phyloP scores from a whole-genome alignment of 164 flowering plant species.

The Macadamia integrifolia region DNA sequence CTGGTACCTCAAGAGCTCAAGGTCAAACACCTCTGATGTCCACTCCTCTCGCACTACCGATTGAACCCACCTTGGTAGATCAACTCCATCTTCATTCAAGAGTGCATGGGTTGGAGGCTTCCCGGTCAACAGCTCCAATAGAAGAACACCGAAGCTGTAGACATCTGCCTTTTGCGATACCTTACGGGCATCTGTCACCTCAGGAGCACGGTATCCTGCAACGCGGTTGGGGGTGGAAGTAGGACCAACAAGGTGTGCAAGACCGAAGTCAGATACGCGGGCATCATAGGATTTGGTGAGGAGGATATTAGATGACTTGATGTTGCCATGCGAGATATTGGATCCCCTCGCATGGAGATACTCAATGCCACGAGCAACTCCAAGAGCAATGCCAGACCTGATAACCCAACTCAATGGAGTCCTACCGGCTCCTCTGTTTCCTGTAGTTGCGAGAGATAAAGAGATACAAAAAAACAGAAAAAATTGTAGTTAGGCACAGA shows the following conservation, averaged over 20 bases:
- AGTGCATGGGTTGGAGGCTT: constrained; percentile 74
- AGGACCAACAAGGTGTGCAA: constrained; percentile 57
- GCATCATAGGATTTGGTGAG: constrained; percentile 61
- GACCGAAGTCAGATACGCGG: constrained; percentile 79
- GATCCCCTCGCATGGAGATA: constrained; percentile 66
- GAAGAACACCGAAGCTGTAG: constrained; percentile 82
- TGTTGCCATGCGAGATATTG: constrained; percentile 69
- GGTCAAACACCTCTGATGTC: constrained; percentile 79
- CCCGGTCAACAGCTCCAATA: constrained; percentile 81
- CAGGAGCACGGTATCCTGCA: constrained; percentile 89
- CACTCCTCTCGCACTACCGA: constrained; percentile 82
- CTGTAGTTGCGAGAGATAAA: constrained; percentile 26
- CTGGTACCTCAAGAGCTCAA: constrained; percentile 76
- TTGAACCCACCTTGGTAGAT: constrained; percentile 91
- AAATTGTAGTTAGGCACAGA: neutral
- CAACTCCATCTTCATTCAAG: constrained; percentile 80
- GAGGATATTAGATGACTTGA: constrained; percentile 85
- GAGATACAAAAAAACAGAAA: neutral
- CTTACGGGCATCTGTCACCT: constrained; percentile 66
- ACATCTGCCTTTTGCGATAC: constrained; percentile 88
- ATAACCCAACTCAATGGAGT: constrained; percentile 87
- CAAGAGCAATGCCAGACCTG: constrained; percentile 69
- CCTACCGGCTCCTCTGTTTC: constrained; percentile 68
- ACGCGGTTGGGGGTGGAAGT: constrained; percentile 63
- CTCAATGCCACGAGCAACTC: constrained; percentile 69